Evolutionary conservation across 2,329 filamentous ascomycete genomes (phyloP).

Genomic region (Exophiala sp.): DNA sequence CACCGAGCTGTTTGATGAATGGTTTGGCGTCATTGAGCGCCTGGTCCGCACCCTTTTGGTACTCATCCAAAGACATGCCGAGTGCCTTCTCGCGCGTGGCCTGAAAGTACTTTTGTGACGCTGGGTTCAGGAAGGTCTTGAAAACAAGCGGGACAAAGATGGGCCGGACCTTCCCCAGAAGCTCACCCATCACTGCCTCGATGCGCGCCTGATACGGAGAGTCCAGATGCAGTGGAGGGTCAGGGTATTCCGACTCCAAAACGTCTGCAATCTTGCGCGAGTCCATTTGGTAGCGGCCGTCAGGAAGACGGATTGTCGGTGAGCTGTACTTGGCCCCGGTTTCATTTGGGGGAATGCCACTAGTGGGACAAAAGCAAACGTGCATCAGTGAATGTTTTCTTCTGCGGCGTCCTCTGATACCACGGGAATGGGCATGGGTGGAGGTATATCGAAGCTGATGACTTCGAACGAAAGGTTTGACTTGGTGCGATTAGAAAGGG

Average conservation of each 20-base stretch:
- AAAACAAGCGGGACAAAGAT: slow-evolving; percentile 48
- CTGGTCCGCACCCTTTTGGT: slow-evolving; percentile 38
- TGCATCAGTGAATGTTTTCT: no score
- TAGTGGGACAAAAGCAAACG: slow-evolving; percentile 8
- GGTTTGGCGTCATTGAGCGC: slow-evolving; percentile 43
- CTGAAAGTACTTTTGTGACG: slow-evolving; percentile 52
- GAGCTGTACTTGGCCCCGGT: slow-evolving; percentile 46
- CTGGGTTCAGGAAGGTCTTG: slow-evolving; percentile 46
- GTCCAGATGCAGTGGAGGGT: slow-evolving; percentile 54
- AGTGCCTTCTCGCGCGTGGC: slow-evolving; percentile 45
- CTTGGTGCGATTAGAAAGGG: no score
- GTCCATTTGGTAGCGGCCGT: slow-evolving; percentile 59
- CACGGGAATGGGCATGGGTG: no score
- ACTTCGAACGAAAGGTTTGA: no score
- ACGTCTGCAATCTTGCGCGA: slow-evolving; percentile 53
- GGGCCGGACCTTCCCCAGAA: slow-evolving; percentile 35
- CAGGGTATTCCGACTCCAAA: slow-evolving; percentile 55
- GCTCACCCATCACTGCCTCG: slow-evolving; percentile 35
- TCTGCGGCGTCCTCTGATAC: no score
- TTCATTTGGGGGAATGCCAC: slow-evolving; percentile 45
- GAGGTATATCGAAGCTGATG: no score
- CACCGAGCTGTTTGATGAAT: slow-evolving; percentile 34
- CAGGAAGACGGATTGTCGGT: slow-evolving; percentile 51
- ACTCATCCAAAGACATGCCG: slow-evolving; percentile 51
- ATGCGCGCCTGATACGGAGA: slow-evolving; percentile 46